Evolutionary conservation across 2,329 filamentous ascomycete genomes (phyloP), one percentile per base, ranked within the genome.

Genomic region (Cladosporium velox): DNA sequence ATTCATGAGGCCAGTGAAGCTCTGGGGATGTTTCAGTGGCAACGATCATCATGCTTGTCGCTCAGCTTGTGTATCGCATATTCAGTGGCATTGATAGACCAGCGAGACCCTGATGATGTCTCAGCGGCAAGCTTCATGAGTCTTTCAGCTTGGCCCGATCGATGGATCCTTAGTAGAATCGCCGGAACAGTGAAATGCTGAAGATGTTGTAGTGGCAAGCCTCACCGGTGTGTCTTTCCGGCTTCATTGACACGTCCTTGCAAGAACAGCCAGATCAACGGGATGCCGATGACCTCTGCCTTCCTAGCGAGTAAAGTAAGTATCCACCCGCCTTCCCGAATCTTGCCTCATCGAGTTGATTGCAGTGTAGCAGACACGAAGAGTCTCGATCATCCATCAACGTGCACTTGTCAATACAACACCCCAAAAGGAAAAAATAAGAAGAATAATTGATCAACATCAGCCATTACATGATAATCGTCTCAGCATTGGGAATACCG

Each of bases 361-460:
- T 32, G 30, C 30, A 32, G 8, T 32, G 5, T 10, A 32, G 30
- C 8, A 32, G 8, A 8, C 10, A 32, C 1, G 30, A 32, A 10
- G 8, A 32, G 30, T 32, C 30, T 32, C 6, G 8, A 8, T 32
- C 30, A 10, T 32, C 7, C 30, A 10, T 5, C 5, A 32, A 7
- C 6, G 30, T 32, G 30, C 30, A 32, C 8, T 10, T 32, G 8
- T 8, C 8, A 32, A 8, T 5, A 32, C 30, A 8, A 8, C 30
- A 1, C 2, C 8, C 8, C 5, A 5, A 32, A 2, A 32, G 8
- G 1, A 10, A 10, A 10, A 32, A 8, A 32, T 1, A 2, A 10
- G 8, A 32, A n/a, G n/a, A n/a, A n/a, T n/a, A 5, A 32, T 32
- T 10, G 30, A 32, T 32, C 30, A 32, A 10, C 5, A 32, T 32